Conservation (phyloP, 768 basidiomycete species). For the Arthromyces matolae region DNA sequence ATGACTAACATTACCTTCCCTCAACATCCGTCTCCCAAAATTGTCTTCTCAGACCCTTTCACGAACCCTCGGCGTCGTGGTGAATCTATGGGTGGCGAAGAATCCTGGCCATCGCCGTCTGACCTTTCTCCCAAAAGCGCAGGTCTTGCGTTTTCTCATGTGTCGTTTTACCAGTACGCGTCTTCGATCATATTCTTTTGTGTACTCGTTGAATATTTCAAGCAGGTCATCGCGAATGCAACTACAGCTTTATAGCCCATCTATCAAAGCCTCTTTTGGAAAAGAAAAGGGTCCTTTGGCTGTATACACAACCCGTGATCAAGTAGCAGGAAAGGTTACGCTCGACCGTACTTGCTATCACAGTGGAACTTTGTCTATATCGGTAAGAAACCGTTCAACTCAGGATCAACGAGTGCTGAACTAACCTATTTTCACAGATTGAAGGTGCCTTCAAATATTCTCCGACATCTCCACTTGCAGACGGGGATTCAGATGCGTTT, state of each 20-base stretch:
- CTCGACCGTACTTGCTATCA: conserved; percentile 50
- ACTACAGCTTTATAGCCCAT: conserved; percentile 59
- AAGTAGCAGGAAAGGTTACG: conserved; percentile 54
- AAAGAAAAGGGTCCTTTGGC: conserved; percentile 35
- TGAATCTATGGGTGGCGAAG: too few species aligned
- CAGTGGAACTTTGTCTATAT: conserved; percentile 54
- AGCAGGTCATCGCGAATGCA: conserved; percentile 58
- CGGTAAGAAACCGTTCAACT: conserved; percentile 34
- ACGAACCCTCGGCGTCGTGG: not conserved
- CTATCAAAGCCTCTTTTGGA: conserved; percentile 44
- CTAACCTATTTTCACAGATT: conserved; percentile 36
- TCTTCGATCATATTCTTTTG: not conserved
- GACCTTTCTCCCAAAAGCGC: conserved; percentile 28
- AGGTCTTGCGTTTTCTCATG: conserved; percentile 36
- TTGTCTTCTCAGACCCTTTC: not conserved
- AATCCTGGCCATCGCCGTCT: conserved; percentile 25
- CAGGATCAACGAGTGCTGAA: not conserved
- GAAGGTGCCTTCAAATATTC: conserved; percentile 58
- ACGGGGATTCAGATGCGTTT: conserved; percentile 16
- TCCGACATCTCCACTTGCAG: conserved; percentile 21
- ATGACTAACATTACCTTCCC: too few species aligned
- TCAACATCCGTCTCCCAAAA: not conserved
- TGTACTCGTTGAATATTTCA: not conserved
- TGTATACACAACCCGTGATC: conserved; percentile 60
- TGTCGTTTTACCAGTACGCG: conserved; percentile 48